Evolutionary conservation across 495 filamentous ascomycete species (phyloP), one percentile per base, ranked within the genome.

Genomic region (Gamarada debralockiae): DNA sequence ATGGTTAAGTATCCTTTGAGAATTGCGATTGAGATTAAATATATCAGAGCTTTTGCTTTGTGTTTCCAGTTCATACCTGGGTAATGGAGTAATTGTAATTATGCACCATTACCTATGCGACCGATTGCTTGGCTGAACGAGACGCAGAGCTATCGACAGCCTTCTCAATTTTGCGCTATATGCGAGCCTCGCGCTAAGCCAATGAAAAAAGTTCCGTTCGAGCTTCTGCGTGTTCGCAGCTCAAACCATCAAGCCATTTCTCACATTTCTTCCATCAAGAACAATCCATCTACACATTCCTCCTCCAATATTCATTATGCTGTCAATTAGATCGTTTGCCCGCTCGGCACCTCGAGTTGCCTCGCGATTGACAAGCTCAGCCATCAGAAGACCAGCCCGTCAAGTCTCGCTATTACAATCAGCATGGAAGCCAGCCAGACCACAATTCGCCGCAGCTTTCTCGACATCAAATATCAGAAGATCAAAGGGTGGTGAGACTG

Each of bases 301-400:
- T 29, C 22, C 23, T 22, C 31, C 42, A 50, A 31, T 36, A 29
- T 18, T 50, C 77, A 86, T 62, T 62, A 93, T 92, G 89, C 69
- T 90, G 66, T 90, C 87, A 46, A 72, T 93, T 40, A 82, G 89
- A 66, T 73, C 79, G 52, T 65, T 88, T 48, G 75, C 83, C 59
- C 87, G 88, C 64, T 79, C 87, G 17, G 78, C 84, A 60, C 87
- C 89, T 58, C 81, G 88, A 59, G 73, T 80, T 36, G 58, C 86
- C 37, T 73, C 81, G 43, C 84, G 87, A 63, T 73, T 83, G 29
- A 65, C 76, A 55, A 71, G 79, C 53, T 70, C 71, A 46, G 68
- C 81, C 25, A 63, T 74, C 53, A 64, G 79, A 61, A 75, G 79
- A 61, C 77, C 79, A 48, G 69, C 66, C 49, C 46, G 58, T 18